phyloP scores from a whole-genome alignment of 345 rosid genomes.

The Populus tremula region DNA sequence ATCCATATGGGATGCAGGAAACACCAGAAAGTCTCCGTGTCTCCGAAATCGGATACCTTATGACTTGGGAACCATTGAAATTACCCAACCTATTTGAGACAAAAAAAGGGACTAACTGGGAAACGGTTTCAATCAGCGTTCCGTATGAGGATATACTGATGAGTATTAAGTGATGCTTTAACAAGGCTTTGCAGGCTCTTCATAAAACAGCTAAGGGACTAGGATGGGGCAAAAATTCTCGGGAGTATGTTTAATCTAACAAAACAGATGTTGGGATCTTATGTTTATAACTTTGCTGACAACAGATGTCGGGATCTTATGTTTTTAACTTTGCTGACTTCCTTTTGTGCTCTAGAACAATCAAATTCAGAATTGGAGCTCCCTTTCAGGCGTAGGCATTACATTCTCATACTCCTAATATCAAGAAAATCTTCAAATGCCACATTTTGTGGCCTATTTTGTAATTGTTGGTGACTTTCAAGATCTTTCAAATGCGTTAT shows the following conservation, averaged over 20 bases:
- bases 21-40: not conserved
- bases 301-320: too few relatives aligned
- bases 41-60: not conserved
- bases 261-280: not conserved
- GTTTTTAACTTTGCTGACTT: not conserved
- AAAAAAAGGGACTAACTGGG: not conserved
- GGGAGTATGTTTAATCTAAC: not conserved
- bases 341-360: not conserved
- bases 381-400: not conserved
- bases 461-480: not conserved
- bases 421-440: not conserved
- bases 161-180: not conserved
- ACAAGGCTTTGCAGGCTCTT: not conserved
- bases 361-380: not conserved
- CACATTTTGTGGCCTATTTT: not conserved
- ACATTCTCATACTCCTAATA: not conserved
- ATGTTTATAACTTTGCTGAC: not conserved
- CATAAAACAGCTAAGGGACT: not conserved
- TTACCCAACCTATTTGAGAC: not conserved
- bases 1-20: not conserved
- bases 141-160: not conserved
- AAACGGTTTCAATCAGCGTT: not conserved
- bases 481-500: not conserved
- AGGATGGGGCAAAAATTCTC: not conserved
- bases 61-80: not conserved